A percentile compares a stretch with the other conserved stretches of the same genome.
Evolutionary conservation across 148 eudicot species (phyloP).

Genomic region (Amaranthus hypochondriacus): DNA sequence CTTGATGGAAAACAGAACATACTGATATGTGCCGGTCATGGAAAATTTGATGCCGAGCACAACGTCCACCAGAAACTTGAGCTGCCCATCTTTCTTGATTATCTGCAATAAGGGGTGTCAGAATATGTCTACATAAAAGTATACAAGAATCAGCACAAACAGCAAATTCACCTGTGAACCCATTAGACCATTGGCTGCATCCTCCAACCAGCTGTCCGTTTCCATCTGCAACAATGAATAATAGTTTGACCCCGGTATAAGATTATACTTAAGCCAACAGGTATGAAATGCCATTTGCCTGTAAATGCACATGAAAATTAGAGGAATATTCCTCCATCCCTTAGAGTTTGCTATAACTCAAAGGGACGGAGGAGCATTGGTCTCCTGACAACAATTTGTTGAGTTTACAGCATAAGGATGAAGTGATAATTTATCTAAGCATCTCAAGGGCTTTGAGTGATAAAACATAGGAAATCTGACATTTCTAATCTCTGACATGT

Average conservation of each 20-base stretch:
- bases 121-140: constrained; percentile 4
- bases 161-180: constrained; percentile 64
- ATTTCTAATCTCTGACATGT: neutral
- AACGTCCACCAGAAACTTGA: constrained; percentile 77
- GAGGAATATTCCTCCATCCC: neutral
- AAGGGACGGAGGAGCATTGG: neutral
- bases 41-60: constrained; percentile 81
- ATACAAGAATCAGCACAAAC: neutral
- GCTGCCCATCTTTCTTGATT: constrained; percentile 55
- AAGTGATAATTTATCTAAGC: neutral
- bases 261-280: neutral
- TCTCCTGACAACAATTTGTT: neutral
- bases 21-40: constrained; percentile 75
- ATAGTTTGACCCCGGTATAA: neutral
- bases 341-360: neutral
- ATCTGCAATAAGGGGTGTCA: constrained; percentile 39
- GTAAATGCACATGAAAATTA: neutral
- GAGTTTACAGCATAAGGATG: neutral
- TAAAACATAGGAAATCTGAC: neutral
- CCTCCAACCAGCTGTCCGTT: constrained; percentile 98
- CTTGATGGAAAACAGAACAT: constrained; percentile 24
- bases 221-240: constrained; percentile 48
- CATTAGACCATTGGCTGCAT: constrained; percentile 98
- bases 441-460: neutral
- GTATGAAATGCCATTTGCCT: neutral